Percentiles rank a stretch among this genome's conserved stretches.
These are phyloP conservation scores for Alternaria sp. DNA, from an alignment of 2,329 filamentous ascomycete genomes.

Conservation along the genomic window DNA sequence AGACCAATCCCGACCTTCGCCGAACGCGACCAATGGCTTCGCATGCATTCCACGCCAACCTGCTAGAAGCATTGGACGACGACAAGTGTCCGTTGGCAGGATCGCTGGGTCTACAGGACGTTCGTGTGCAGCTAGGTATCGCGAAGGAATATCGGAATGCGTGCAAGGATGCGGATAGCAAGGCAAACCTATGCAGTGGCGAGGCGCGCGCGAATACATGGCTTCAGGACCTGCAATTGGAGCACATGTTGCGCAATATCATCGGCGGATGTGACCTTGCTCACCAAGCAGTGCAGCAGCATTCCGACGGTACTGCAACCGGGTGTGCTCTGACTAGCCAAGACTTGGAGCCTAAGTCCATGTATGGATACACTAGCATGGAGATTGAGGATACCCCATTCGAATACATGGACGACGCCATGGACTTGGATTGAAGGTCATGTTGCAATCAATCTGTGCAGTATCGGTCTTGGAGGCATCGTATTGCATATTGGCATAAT, in stretches of 20 bases:
- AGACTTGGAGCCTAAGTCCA: conserved; percentile 32
- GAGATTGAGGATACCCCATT: conserved; percentile 38
- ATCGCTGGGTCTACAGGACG: conserved; percentile 64
- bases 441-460: neutral
- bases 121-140: conserved; percentile 66
- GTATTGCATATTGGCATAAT: neutral
- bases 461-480: neutral
- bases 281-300: conserved; percentile 53
- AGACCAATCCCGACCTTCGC: conserved; percentile 42
- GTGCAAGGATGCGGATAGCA: conserved; percentile 73
- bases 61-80: conserved; percentile 69
- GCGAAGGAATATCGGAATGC: conserved; percentile 76
- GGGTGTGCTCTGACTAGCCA: conserved; percentile 24
- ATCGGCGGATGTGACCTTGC: conserved; percentile 68
- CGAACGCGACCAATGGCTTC: conserved; percentile 34
- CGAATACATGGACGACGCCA: conserved; percentile 49
- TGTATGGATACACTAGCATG: conserved; percentile 18
- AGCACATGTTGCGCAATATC: conserved; percentile 66
- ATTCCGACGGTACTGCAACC: conserved; percentile 13
- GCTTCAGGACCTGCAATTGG: conserved; percentile 69
- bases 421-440: conserved; percentile 45
- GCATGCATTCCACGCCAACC: conserved; percentile 74
- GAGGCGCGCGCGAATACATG: conserved; percentile 46
- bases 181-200: conserved; percentile 27
- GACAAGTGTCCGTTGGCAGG: conserved; percentile 64